Conservation (phyloP, 768 basidiomycete genomes). For the Kwoniella heveanensis region DNA sequence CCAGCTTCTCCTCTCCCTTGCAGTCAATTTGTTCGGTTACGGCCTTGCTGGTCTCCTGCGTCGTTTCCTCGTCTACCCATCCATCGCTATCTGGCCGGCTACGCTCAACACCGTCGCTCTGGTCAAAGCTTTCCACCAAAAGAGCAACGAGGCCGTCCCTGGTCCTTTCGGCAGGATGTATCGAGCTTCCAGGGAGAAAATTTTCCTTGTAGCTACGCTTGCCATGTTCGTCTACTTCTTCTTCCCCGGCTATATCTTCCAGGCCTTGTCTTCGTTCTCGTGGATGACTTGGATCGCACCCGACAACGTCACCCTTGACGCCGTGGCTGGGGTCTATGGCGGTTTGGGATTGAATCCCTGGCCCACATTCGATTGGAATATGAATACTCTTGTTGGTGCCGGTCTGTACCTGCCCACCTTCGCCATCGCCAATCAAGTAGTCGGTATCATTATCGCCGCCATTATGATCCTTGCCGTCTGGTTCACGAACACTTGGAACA, state of each 20-base stretch:
- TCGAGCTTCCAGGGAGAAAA: conserved; percentile 14
- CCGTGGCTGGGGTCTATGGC: conserved; percentile 44
- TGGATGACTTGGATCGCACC: conserved; percentile 59
- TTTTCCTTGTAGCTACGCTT: conserved; percentile 11
- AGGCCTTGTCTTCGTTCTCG: conserved; percentile 41
- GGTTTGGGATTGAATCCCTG: conserved; percentile 56
- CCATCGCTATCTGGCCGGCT: conserved; percentile 49
- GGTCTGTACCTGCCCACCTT: conserved; percentile 56
- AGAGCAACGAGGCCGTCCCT: conserved; percentile 88
- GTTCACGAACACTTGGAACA: conserved; percentile 42
- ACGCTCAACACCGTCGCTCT: conserved; percentile 13
- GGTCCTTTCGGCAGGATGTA: conserved; percentile 71
- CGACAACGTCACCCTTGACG: conserved; percentile 53
- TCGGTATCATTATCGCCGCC: conserved; percentile 49
- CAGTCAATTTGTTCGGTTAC: conserved; percentile 89
- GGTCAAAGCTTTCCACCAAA: conserved; percentile 43
- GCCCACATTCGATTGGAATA: conserved; percentile 57
- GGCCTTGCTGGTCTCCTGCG: conserved; percentile 87
- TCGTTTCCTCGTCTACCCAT: conserved; percentile 89
- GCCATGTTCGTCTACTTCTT: conserved; percentile 44
- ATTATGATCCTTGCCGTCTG: conserved; percentile 27
- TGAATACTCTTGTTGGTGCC: conserved; percentile 36
- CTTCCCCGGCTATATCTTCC: conserved; percentile 45
- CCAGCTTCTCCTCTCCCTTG: conserved; percentile 65
- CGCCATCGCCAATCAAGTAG: conserved; percentile 57